phyloP scores from a whole-genome alignment of 495 filamentous ascomycete species.

The Aspergillus hancockii region DNA sequence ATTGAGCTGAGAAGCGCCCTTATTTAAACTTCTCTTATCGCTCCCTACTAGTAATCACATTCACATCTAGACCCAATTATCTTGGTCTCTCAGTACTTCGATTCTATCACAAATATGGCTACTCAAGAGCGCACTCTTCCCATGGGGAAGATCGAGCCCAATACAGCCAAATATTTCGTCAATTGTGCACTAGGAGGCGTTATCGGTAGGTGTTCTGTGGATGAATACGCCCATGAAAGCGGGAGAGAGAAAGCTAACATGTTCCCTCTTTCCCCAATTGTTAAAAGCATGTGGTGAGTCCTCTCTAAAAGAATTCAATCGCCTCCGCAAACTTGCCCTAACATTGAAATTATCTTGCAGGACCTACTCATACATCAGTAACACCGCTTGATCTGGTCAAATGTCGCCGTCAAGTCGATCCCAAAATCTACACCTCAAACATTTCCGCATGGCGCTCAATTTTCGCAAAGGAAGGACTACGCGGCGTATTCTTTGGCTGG shows the following conservation, averaged over 20 bases:
- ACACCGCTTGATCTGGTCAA: constrained; percentile 68
- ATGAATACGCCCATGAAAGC: not conserved
- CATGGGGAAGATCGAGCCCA: constrained; percentile 63
- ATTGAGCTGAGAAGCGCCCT: not conserved
- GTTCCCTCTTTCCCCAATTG: not conserved
- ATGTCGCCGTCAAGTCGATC: constrained; percentile 71
- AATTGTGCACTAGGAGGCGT: constrained; percentile 66
- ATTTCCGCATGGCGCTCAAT: constrained; percentile 66
- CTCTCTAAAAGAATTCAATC: not conserved
- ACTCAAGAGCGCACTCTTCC: constrained; percentile 42
- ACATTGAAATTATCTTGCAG: constrained; percentile 16
- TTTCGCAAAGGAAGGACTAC: constrained; percentile 62
- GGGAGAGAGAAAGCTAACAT: not conserved
- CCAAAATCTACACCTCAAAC: constrained; percentile 70
- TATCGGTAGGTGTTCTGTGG: constrained; percentile 48
- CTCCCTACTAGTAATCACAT: not conserved
- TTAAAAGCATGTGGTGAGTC: constrained; percentile 58
- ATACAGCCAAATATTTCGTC: constrained; percentile 65
- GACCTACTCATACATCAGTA: constrained; percentile 59
- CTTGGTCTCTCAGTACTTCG: no score
- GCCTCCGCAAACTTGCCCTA: not conserved
- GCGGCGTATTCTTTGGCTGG: constrained; percentile 74
- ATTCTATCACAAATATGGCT: constrained; percentile 28
- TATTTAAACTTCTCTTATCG: not conserved
- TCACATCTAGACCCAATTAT: not conserved